phyloP scores from a whole-genome alignment of 306 rosid species.

The Acacia confusa region DNA sequence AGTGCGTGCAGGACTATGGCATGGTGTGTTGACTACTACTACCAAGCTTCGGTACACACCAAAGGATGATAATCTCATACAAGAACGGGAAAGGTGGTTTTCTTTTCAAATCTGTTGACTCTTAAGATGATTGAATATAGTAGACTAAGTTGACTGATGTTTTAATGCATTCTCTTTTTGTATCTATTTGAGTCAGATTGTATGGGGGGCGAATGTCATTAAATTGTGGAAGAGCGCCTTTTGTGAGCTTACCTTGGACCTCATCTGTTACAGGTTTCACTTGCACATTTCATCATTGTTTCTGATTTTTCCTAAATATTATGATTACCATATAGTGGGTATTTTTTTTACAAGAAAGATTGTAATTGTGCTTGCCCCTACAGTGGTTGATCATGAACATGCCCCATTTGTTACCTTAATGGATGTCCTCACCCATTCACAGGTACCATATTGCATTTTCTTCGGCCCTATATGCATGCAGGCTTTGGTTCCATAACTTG shows the following conservation, averaged over 20 bases:
- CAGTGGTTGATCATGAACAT: conserved; percentile 45
- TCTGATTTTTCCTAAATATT: not conserved
- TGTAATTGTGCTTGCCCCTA: not conserved
- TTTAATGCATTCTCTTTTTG: not conserved
- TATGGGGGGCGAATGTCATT: conserved; percentile 40
- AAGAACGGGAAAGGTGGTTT: conserved; percentile 61
- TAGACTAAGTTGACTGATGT: not conserved
- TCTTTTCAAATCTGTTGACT: conserved; percentile 15
- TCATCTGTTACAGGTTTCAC: conserved; percentile 56
- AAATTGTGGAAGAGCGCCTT: conserved; percentile 37
- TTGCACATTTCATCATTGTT: conserved; percentile 20
- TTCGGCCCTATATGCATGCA: not conserved
- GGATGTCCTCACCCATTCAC: conserved; percentile 54
- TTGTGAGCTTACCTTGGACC: conserved; percentile 42
- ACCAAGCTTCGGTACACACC: conserved; percentile 45
- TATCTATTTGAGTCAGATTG: conserved; percentile 38
- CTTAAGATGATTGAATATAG: conserved; percentile 3
- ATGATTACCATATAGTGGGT: not conserved
- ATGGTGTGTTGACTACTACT: conserved; percentile 40
- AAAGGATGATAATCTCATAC: conserved; percentile 41
- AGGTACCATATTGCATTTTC: conserved; percentile 43
- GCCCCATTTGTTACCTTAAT: conserved; percentile 45
- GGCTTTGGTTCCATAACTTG: not conserved
- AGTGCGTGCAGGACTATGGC: conserved; percentile 58
- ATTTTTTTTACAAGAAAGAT: conserved; percentile 5